Evolutionary conservation across 2,329 filamentous ascomycete species (phyloP), one percentile per base, ranked within the genome.

Genomic region (Diplodia corticola): DNA sequence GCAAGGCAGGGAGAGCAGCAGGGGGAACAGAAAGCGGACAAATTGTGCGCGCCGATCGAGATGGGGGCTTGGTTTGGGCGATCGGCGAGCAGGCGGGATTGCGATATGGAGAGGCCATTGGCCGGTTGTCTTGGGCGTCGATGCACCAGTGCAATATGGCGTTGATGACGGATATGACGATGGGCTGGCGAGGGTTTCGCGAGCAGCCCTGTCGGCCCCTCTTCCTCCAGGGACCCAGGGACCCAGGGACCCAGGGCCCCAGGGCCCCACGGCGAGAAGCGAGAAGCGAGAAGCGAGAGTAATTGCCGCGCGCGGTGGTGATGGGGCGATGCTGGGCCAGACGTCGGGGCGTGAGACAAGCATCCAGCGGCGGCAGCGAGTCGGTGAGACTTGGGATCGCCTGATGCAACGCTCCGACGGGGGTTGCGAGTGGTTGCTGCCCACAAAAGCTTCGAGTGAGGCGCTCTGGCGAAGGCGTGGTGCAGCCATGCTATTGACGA

Each of bases 401-500:
- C 57, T 61, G 57, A 61, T 61, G 57, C 55, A 57, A 44, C 30
- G 22, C 35, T 13, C 13, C 30, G 51, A 44, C 54, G 20, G 54
- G 54, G 59, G 44, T 22, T 20, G 17, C 33, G 44, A 33, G 40
- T 60, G 40, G 55, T 60, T 44, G 54, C 20, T 44, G 30, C 57
- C 26, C 57, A 33, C 28, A 35, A 49, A 61, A 61, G 57, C 57
- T 61, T 61, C 50, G 57, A 61, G 57, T 61, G 57, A 61, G 57
- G 57, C 57, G 57, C 57, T 61, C 57, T 49, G 44, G 57, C 57
- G 57, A 61, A 61, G 50, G 63, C 24, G 61, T 51, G 22, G 51
- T 51, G 60, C 60, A 63, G 60, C 49, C 37, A 54, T 65, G 37
- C 50, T 55, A 55, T 57, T 57, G 53, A 65, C 44, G 37, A 57